These are phyloP conservation scores for Apiospora sp. DNA, from an alignment of 2,329 filamentous ascomycete genomes.

Conservation along the genomic window DNA sequence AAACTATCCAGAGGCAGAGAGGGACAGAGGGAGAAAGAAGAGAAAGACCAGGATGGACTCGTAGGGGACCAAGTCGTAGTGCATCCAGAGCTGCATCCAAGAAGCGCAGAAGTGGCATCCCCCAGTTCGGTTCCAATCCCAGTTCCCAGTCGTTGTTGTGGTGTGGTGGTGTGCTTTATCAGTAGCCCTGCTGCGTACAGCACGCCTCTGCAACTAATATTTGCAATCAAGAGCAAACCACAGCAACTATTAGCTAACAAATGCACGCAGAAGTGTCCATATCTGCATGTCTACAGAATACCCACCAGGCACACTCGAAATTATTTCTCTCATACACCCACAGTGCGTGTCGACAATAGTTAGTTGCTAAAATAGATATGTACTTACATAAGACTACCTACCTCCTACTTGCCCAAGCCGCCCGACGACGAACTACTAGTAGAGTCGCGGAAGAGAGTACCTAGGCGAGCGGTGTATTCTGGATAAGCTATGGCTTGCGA, in stretches of 20 bases:
- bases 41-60: not conserved
- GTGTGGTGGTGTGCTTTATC: slow-evolving; percentile 2
- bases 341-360: not conserved
- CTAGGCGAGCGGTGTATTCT: not conserved
- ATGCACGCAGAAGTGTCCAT: not conserved
- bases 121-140: not conserved
- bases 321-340: not conserved
- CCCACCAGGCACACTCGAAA: not conserved
- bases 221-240: not conserved
- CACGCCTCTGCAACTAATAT: not conserved
- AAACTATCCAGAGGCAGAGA: slow-evolving; percentile 3
- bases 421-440: not conserved
- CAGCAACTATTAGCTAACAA: not conserved
- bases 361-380: not conserved
- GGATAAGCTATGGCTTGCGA: not conserved
- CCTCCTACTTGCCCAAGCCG: no score
- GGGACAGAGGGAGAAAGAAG: not conserved
- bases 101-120: slow-evolving; percentile 1
- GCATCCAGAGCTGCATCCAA: slow-evolving; percentile 1
- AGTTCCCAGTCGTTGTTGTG: not conserved
- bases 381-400: not conserved
- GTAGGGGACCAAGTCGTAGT: not conserved
- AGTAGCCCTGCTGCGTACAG: not conserved
- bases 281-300: not conserved
- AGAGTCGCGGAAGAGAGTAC: not conserved